phyloP scores from a whole-genome alignment of 805 yeast genomes.

The Nakazawaea sp. region DNA sequence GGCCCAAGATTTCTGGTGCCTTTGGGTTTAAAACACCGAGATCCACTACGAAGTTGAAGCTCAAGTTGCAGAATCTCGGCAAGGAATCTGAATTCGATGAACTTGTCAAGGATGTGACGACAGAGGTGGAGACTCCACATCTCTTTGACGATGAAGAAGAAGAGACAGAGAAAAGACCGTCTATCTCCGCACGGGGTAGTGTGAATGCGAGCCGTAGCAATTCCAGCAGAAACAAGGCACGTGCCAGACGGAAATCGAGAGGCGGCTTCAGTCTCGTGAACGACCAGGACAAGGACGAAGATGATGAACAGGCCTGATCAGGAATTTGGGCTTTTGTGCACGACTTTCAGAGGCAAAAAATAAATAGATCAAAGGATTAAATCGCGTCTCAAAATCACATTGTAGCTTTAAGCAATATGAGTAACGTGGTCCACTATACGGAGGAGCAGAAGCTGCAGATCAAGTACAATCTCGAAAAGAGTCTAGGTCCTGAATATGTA shows the following conservation, averaged over 20 bases:
- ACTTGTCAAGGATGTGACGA: conserved; percentile 26
- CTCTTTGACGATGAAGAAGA: conserved; percentile 31
- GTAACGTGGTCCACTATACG: conserved; percentile 13
- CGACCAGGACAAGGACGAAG: neutral
- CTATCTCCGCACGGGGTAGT: conserved; percentile 1
- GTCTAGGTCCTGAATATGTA: conserved; percentile 72
- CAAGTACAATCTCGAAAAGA: conserved; percentile 23
- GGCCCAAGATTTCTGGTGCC: too few species aligned
- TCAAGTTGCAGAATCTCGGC: conserved; percentile 10
- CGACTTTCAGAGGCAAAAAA: too few species aligned
- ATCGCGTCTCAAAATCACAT: too few species aligned
- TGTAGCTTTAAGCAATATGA: too few species aligned
- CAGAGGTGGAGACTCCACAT: conserved; percentile 26
- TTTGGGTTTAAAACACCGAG: conserved; percentile 13
- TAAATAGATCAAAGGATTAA: too few species aligned
- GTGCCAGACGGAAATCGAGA: conserved; percentile 9
- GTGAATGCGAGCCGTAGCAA: neutral
- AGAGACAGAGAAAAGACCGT: neutral
- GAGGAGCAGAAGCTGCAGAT: conserved; percentile 20
- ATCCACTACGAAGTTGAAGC: conserved; percentile 9
- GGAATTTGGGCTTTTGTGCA: neutral
- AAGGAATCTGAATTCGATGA: conserved; percentile 11
- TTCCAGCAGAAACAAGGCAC: neutral
- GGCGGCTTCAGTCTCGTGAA: conserved; percentile 8
- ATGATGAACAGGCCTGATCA: too few species aligned